Evolutionary conservation across 768 basidiomycete species (phyloP), one percentile per base, ranked within the genome.

Genomic region (Mycena latifolia): DNA sequence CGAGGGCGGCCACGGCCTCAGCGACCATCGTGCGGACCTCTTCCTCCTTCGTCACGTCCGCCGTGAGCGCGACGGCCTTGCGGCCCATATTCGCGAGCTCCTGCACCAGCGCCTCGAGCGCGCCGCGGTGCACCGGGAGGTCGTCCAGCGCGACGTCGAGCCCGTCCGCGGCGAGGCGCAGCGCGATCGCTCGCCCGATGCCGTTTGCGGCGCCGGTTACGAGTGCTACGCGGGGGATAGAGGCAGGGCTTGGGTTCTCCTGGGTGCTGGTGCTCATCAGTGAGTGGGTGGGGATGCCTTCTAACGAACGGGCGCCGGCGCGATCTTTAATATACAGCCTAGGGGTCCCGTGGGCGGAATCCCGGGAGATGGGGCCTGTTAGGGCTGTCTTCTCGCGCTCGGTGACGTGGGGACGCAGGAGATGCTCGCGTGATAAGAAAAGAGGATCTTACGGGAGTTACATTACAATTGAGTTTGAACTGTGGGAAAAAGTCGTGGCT

Each of bases 141-240:
- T 81, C 79, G 31, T 69, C 65, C 27, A 80, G 63, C 11, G 68
- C 77, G 10, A 80, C 71, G 53, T 76, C 70, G 12, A 76, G 69
- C 12, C 79, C 79, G 57, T 80, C 79, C 0, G 68, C 52, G 5
- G 77, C 78, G 18, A 80, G 73, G 0, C 76, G 74, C 5, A 77
- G 69, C 10, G 78, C 78, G 29, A 78, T 78, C 17, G 76, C 73
- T 7, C 68, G 59, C 20, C 79, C 79, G 28, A 80, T 77, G 27
- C 78, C 79, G 61, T 76, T 73, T 1, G 79, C 77, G 18, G 73
- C 74, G 14, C 78, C 79, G 8, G 78, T 79, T 22, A 79, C 69
- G 24, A 78, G 64, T 0, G 78, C 78, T 17, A 70, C 72, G 37
- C 72, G 65, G 20, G 41, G 3, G 18, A 20, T n/a, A 6, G 33